Evolutionary conservation across 1,284 basidiomycete genomes (phyloP), one percentile per base, ranked within the genome.

Genomic region (Malassezia yamatoensis): DNA sequence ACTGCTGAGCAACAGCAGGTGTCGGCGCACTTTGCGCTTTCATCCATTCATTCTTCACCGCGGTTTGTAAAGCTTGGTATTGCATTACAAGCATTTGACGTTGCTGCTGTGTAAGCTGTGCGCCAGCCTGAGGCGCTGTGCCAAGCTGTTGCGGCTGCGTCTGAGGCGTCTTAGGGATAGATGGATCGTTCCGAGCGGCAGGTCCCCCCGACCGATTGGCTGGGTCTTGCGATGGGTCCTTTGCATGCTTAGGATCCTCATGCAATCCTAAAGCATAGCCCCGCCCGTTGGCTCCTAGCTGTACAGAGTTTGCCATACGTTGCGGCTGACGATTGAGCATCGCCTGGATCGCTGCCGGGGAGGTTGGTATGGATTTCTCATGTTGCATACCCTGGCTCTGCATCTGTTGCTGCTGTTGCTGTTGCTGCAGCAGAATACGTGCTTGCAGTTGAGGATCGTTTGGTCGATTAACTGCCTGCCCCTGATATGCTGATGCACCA

Each of bases 1-100:
- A 64, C 33, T 66, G 64, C 51, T 66, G 63, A 20, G 68, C 64
- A 20, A 63, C 59, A 21, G 64, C 60, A 37, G 61, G 66, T 29
- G 61, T 62, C 33, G 66, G 64, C 2, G 66, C 65, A 32, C 59
- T 63, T 49, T 70, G 68, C 4, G 68, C 68, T 50, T 70, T 67
- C 57, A 68, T 62, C 65, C 66, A 66, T 37, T 70, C 68, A 34
- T 62, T 62, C 35, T 64, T 62, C 44, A 67, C 61, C 7, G 64
- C 64, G 0, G 61, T 62, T 29, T 70, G 68, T 18, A 70, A 60
- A 39, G 50, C 57, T 35, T 66, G 65, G 60, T 63, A 67, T 51
- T 70, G 68, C 39, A 61, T 60, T 55, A 70, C 55, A 11, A 70
- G 61, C 60, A 65, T 58, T 44, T 68, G 66, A 37, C 66, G 66